Conservation (phyloP, 2,329 filamentous ascomycete genomes). For the Ophiostoma australiae region DNA sequence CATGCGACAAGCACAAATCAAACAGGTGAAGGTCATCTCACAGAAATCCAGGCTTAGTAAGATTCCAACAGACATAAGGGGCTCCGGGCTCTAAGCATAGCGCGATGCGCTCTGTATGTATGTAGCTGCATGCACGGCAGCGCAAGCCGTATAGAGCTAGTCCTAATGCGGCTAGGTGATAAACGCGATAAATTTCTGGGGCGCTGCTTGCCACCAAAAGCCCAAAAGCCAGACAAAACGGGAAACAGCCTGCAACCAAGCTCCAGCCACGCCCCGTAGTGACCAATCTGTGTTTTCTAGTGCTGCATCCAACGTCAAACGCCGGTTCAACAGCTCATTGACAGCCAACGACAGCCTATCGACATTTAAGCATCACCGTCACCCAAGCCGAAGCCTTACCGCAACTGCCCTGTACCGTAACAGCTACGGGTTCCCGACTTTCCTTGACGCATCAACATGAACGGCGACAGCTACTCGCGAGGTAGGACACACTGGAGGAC, state of each 20-base stretch:
- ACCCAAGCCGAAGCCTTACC: not conserved
- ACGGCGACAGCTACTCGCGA: slow-evolving; percentile 26
- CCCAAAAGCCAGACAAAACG: not conserved
- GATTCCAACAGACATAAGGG: not conserved
- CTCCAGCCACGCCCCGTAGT: slow-evolving; percentile 18
- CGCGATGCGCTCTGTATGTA: not conserved
- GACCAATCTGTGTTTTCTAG: not conserved
- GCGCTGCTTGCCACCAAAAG: slow-evolving; percentile 16
- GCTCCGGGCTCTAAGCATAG: not conserved
- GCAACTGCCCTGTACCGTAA: not conserved
- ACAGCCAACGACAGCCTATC: not conserved
- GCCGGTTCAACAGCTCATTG: not conserved
- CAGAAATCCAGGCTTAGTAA: not conserved
- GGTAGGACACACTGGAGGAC: slow-evolving; percentile 18
- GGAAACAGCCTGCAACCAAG: slow-evolving; percentile 13
- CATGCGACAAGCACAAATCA: not conserved
- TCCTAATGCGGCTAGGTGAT: slow-evolving; percentile 37
- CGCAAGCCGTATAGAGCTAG: slow-evolving; percentile 13
- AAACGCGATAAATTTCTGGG: slow-evolving; percentile 30
- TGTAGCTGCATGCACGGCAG: slow-evolving; percentile 9
- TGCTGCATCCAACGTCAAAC: not conserved
- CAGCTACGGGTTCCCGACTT: not conserved
- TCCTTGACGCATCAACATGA: slow-evolving; percentile 24
- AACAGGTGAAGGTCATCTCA: not conserved
- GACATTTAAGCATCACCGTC: not conserved